Percentiles rank a stretch among this genome's conserved stretches.
Evolutionary conservation across 495 filamentous ascomycete genomes (phyloP).

Genomic region (Penicillium macrosclerotiorum): DNA sequence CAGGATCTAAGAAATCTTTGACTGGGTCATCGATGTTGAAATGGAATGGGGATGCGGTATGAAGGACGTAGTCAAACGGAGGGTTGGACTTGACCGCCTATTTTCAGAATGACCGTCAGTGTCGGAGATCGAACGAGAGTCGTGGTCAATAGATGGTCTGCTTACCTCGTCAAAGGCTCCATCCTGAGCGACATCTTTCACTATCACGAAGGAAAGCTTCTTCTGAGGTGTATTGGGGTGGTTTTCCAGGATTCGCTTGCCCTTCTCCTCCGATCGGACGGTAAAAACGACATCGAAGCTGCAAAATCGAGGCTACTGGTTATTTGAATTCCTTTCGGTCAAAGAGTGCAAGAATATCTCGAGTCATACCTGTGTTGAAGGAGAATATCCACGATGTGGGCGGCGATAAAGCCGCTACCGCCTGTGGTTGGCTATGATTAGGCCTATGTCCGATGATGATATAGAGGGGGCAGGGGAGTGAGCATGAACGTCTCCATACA

Average conservation of each 20-base stretch:
- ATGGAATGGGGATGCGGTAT: conserved; percentile 88
- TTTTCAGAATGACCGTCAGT: background rate
- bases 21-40: conserved; percentile 67
- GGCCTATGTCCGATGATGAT: background rate
- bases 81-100: conserved; percentile 64
- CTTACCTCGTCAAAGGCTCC: conserved; percentile 72
- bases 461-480: no score
- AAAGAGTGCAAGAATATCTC: background rate
- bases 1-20: conserved; percentile 81
- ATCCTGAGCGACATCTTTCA: conserved; percentile 75
- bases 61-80: conserved; percentile 80
- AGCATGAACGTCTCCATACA: no score
- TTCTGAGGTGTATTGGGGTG: conserved; percentile 58
- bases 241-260: conserved; percentile 65
- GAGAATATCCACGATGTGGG: conserved; percentile 76
- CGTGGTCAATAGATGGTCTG: background rate
- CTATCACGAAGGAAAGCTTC: conserved; percentile 72
- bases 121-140: background rate
- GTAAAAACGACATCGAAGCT: conserved; percentile 78
- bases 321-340: background rate
- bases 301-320: conserved; percentile 8
- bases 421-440: conserved; percentile 37
- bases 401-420: conserved; percentile 72
- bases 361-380: conserved; percentile 53
- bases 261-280: conserved; percentile 78